A percentile compares a stretch with the other conserved stretches of the same genome.
phyloP scores from a whole-genome alignment of 192 early-diverging fungal species.

The Podila minutissima region DNA sequence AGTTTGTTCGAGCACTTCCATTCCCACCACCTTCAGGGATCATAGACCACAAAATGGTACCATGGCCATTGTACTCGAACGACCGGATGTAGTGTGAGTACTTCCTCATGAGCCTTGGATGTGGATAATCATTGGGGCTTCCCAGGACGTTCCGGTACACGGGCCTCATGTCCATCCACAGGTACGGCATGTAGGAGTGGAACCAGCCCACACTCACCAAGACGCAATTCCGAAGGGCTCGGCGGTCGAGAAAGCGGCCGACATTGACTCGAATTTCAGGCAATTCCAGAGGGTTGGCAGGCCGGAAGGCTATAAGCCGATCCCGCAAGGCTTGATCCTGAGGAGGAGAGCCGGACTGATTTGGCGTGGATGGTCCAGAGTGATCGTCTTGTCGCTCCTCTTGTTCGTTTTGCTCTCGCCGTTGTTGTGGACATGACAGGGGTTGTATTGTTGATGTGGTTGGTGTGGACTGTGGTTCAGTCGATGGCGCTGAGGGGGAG shows the following conservation, averaged over 20 bases:
- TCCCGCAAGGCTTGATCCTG: neutral
- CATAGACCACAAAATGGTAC: slow-evolving; percentile 20
- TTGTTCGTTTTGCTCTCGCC: neutral
- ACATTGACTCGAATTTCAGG: slow-evolving; percentile 32
- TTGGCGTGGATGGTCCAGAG: too few species aligned
- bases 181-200: slow-evolving; percentile 18
- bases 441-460: neutral
- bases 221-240: slow-evolving; percentile 15
- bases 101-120: slow-evolving; percentile 12
- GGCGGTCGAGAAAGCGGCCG: slow-evolving; percentile 12
- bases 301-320: neutral
- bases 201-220: slow-evolving; percentile 24
- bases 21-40: neutral
- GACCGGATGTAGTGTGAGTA: slow-evolving; percentile 25
- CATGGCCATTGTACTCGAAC: slow-evolving; percentile 41
- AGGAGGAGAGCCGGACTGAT: too few species aligned
- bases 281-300: slow-evolving; percentile 24
- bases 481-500: too few species aligned
- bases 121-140: slow-evolving; percentile 23
- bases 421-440: neutral
- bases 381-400: neutral
- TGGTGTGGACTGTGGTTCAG: neutral
- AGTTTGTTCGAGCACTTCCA: neutral
- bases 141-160: slow-evolving; percentile 33
- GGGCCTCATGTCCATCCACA: slow-evolving; percentile 22